A percentile compares a stretch with the other conserved stretches of the same genome.
Evolutionary conservation across 345 rosid genomes (phyloP).

Genomic region (Cardamine resedifolia): DNA sequence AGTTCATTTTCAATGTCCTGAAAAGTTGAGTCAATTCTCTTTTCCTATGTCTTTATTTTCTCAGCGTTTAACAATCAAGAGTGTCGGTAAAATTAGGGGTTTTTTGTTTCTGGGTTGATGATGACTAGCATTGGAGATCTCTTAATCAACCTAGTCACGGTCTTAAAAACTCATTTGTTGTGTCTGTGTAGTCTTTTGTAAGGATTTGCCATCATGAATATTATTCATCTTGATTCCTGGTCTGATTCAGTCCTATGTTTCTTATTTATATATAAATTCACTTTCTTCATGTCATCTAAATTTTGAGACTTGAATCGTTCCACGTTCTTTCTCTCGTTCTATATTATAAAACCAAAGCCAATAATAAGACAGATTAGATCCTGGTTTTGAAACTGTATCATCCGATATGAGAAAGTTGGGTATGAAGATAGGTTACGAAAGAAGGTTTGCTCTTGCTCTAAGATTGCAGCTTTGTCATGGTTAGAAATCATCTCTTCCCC

Average conservation of each 20-base stretch:
- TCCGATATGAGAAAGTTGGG: not conserved
- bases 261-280: conserved; percentile 6
- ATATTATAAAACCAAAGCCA: not conserved
- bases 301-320: not conserved
- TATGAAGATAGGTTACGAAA: not conserved
- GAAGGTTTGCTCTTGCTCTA: not conserved
- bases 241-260: conserved; percentile 23
- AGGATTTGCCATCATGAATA: conserved; percentile 9
- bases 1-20: conserved; percentile 4
- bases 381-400: not conserved
- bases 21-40: not conserved
- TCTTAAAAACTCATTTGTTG: conserved; percentile 19
- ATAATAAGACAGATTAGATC: not conserved
- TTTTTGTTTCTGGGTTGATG: conserved; percentile 24
- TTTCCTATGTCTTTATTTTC: not conserved
- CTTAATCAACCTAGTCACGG: conserved; percentile 27
- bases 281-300: not conserved
- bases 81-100: conserved; percentile 19
- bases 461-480: not conserved
- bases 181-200: conserved; percentile 31
- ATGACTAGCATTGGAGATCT: conserved; percentile 17
- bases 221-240: not conserved
- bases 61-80: conserved; percentile 26
- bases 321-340: not conserved
- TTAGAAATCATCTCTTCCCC: not conserved